phyloP scores from a whole-genome alignment of 352 stramenopile genomes.

The Pythium aphanidermatum region DNA sequence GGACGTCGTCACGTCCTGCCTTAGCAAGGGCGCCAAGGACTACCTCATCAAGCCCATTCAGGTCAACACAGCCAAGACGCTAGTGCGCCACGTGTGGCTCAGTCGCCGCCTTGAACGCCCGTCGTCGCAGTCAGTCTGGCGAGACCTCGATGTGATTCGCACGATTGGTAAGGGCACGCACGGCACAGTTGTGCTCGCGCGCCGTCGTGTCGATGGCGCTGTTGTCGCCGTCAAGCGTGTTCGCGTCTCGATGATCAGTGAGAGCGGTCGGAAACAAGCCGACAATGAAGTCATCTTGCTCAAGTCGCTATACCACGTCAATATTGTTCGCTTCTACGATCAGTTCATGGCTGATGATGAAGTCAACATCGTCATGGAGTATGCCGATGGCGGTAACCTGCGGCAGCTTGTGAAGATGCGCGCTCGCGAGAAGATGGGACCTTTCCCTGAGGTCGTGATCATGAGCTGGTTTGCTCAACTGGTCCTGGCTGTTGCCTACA shows the following conservation, averaged over 20 bases:
- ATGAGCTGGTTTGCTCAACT: conserved; percentile 87
- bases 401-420: conserved; percentile 79
- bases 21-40: conserved; percentile 87
- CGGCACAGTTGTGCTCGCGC: conserved; percentile 74
- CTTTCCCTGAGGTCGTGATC: conserved; percentile 78
- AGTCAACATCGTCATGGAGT: conserved; percentile 89
- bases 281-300: conserved; percentile 88
- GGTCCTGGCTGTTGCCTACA: conserved; percentile 79
- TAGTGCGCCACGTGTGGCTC: conserved; percentile 86
- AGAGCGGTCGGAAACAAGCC: conserved; percentile 80
- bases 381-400: conserved; percentile 78
- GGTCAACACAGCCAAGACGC: conserved; percentile 86
- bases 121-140: conserved; percentile 72
- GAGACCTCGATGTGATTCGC: conserved; percentile 79
- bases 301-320: conserved; percentile 86
- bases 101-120: conserved; percentile 58
- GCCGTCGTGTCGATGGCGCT: conserved; percentile 67
- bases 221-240: conserved; percentile 85
- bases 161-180: conserved; percentile 86
- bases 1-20: conserved; percentile 84
- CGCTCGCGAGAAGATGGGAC: conserved; percentile 69
- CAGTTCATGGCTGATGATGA: conserved; percentile 83
- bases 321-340: conserved; percentile 89
- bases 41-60: conserved; percentile 90
- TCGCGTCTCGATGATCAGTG: conserved; percentile 67